A percentile compares a stretch with the other conserved stretches of the same genome.
These are phyloP conservation scores for Daldinia childiae DNA, from an alignment of 495 filamentous ascomycete genomes.

Conservation along the genomic window DNA sequence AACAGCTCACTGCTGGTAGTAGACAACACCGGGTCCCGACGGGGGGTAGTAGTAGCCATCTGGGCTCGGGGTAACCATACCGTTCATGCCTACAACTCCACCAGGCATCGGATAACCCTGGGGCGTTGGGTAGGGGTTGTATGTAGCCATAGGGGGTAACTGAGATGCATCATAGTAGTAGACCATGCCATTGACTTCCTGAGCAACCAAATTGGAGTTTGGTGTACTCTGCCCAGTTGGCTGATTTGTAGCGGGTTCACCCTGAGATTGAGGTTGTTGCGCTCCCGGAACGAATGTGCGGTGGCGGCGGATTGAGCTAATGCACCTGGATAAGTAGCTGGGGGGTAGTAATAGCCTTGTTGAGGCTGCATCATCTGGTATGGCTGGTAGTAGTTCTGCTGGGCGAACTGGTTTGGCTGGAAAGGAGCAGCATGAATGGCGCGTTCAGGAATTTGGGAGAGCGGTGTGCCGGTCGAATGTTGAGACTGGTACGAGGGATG, in stretches of 20 bases:
- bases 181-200: constrained; percentile 93
- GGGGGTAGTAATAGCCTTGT: constrained; percentile 66
- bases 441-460: constrained; percentile 94
- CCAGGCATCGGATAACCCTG: constrained; percentile 62
- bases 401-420: constrained; percentile 76
- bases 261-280: constrained; percentile 60
- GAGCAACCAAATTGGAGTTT: constrained; percentile 78
- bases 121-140: constrained; percentile 59
- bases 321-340: constrained; percentile 63
- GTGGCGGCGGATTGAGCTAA: constrained; percentile 64
- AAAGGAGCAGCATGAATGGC: constrained; percentile 93
- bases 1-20: constrained; percentile 64
- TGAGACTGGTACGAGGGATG: constrained; percentile 82
- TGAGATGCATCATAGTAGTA: constrained; percentile 90
- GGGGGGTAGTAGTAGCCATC: constrained; percentile 80
- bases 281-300: constrained; percentile 67
- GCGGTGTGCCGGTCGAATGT: constrained; percentile 80
- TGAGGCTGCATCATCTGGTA: constrained; percentile 62
- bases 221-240: constrained; percentile 53
- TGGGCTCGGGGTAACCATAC: constrained; percentile 79
- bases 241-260: constrained; percentile 54
- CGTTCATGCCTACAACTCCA: constrained; percentile 76
- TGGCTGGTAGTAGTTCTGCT: constrained; percentile 70
- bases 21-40: constrained; percentile 68
- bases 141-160: constrained; percentile 64